Evolutionary conservation across 306 rosid species (phyloP).

Genomic region (Corylus americana): DNA sequence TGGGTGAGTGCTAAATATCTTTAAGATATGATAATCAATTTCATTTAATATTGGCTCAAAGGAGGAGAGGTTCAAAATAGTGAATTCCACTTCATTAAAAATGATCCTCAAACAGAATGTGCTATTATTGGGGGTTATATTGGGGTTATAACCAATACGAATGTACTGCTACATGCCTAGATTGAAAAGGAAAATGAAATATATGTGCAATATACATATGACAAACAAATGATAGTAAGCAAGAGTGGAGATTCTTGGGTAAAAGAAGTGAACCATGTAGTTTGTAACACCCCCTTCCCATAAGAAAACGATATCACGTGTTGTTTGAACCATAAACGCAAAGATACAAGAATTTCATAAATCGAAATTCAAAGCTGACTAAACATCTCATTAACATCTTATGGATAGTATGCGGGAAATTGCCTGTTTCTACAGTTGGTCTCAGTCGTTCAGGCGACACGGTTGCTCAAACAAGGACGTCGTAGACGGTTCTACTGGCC

Average conservation of each 20-base stretch:
- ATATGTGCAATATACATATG: not conserved
- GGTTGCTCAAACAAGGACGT: too few relatives aligned
- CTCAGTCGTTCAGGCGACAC: too few relatives aligned
- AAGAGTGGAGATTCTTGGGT: not conserved
- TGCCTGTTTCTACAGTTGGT: too few relatives aligned
- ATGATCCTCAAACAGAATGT: not conserved
- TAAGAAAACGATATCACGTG: too few relatives aligned
- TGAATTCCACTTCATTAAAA: not conserved
- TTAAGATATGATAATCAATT: not conserved
- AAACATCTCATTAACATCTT: too few relatives aligned
- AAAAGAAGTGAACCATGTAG: slow-evolving; percentile 21
- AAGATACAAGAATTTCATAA: too few relatives aligned
- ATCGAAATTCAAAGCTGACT: too few relatives aligned
- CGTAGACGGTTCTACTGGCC: too few relatives aligned
- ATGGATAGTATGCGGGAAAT: too few relatives aligned
- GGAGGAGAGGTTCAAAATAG: not conserved
- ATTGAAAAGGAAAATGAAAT: not conserved
- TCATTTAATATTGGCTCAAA: not conserved
- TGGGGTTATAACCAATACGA: not conserved
- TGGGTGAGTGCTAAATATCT: too few relatives aligned
- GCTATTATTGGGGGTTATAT: not conserved
- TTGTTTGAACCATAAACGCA: too few relatives aligned
- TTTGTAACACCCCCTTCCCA: too few relatives aligned
- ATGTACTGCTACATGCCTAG: not conserved
- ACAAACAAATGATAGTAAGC: not conserved